Percentiles rank a stretch among this genome's conserved stretches.
Conservation (phyloP, 176 grass and related monocot genomes). For the Tillandsia leiboldiana region DNA sequence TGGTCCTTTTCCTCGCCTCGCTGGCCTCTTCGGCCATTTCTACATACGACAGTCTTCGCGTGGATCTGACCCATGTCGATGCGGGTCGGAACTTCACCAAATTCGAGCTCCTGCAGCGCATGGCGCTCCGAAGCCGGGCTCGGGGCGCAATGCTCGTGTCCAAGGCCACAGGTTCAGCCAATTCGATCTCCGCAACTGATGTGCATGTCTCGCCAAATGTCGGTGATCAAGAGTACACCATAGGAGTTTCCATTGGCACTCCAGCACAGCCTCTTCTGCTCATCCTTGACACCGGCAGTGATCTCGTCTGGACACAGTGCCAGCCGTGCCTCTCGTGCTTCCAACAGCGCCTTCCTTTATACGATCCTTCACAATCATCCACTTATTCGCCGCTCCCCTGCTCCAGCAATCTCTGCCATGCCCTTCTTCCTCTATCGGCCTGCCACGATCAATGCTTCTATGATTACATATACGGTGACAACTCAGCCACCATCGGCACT, state of each 20-base stretch:
- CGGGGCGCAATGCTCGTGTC: no score
- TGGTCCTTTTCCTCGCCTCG: constrained; percentile 13
- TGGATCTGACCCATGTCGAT: constrained; percentile 14
- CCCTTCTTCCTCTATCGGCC: neutral
- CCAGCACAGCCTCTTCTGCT: constrained; percentile 26
- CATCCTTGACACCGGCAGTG: constrained; percentile 57
- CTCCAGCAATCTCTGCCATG: constrained; percentile 11
- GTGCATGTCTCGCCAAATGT: no score
- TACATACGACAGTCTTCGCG: constrained; percentile 4
- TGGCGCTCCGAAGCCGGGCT: no score
- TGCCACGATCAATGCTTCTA: constrained; percentile 27
- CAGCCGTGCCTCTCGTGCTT: neutral
- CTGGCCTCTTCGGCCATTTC: neutral
- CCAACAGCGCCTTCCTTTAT: neutral
- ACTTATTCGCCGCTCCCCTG: constrained; percentile 33
- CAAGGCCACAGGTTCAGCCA: no score
- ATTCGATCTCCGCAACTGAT: no score
- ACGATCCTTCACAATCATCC: constrained; percentile 20
- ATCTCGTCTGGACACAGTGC: constrained; percentile 49
- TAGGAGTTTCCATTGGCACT: constrained; percentile 35
- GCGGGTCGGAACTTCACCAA: constrained; percentile 1
- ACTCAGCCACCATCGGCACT: constrained; percentile 23
- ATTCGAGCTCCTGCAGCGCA: constrained; percentile 8
- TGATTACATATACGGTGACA: constrained; percentile 37
- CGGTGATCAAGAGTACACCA: constrained; percentile 42